phyloP scores from a whole-genome alignment of 2,329 filamentous ascomycete genomes.

The Cytospora chrysosperma region DNA sequence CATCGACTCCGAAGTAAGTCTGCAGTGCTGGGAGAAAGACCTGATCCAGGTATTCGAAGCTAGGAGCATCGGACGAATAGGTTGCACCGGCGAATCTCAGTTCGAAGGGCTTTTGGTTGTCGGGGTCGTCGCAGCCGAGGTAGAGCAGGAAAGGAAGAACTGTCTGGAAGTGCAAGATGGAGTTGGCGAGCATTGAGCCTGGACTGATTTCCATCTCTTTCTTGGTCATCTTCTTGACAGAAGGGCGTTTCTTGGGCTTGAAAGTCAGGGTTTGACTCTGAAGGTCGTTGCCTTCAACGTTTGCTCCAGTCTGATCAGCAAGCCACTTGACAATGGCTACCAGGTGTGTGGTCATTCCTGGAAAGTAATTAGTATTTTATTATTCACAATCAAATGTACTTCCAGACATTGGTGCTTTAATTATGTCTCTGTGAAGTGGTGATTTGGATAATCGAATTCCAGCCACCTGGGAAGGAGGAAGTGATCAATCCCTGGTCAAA shows the following conservation, averaged over 20 bases:
- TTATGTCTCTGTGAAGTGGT: background rate
- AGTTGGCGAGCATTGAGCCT: conserved; percentile 52
- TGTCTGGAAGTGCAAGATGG: conserved; percentile 60
- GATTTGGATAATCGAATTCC: background rate
- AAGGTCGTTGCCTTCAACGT: conserved; percentile 48
- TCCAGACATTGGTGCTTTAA: background rate
- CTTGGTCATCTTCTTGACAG: conserved; percentile 35
- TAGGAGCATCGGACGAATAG: conserved; percentile 55
- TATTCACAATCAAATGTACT: background rate
- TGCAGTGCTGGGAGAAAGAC: conserved; percentile 57
- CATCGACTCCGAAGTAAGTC: conserved; percentile 47
- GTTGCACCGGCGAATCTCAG: conserved; percentile 58
- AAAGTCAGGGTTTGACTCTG: conserved; percentile 54
- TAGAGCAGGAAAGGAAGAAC: conserved; percentile 59
- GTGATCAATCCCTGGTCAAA: too few species aligned
- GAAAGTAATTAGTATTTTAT: background rate
- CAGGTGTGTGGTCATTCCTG: conserved; percentile 61
- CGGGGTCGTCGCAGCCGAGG: conserved; percentile 38
- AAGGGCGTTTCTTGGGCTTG: conserved; percentile 39
- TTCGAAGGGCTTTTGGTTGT: conserved; percentile 43
- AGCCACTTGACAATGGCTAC: conserved; percentile 56
- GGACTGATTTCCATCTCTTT: conserved; percentile 51
- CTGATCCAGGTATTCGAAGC: conserved; percentile 62
- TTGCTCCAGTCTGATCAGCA: conserved; percentile 49
- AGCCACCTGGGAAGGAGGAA: too few species aligned